Conservation (phyloP, 257 asterid species). For the Solanum clarkiae region DNA sequence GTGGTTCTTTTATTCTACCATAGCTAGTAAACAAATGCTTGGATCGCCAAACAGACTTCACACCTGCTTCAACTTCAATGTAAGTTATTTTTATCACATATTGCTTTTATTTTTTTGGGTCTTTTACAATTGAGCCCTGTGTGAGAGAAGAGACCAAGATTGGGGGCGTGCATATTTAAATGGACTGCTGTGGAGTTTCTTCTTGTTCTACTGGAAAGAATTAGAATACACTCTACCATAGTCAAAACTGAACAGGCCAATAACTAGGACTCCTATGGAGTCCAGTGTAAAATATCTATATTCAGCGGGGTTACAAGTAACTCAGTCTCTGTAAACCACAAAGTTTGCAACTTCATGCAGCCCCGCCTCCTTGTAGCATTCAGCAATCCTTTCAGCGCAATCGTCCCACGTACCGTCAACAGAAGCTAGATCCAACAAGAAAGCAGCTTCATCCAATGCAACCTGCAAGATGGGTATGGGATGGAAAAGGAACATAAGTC, state of each 20-base stretch:
- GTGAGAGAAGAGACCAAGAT: neutral
- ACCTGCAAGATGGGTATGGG: constrained; percentile 26
- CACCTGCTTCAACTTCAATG: neutral
- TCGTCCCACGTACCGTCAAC: constrained; percentile 86
- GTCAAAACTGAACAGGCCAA: neutral
- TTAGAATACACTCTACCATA: neutral
- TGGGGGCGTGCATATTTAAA: neutral
- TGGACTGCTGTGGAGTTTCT: neutral
- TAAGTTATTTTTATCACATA: neutral
- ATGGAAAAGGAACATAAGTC: neutral
- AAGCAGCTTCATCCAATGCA: constrained; percentile 90
- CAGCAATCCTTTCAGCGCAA: constrained; percentile 49
- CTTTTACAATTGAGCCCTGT: neutral
- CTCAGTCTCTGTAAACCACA: constrained; percentile 49
- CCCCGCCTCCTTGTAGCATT: constrained; percentile 66
- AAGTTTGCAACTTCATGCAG: constrained; percentile 64
- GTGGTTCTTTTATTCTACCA: neutral
- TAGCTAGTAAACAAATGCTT: neutral
- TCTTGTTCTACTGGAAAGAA: neutral
- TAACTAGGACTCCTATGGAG: neutral
- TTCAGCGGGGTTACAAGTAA: neutral
- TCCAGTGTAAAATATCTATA: neutral
- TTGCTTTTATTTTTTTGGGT: neutral
- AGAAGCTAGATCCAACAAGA: constrained; percentile 86
- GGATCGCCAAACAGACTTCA: neutral